A percentile compares a stretch with the other conserved stretches of the same genome.
Evolutionary conservation across 352 stramenopile genomes (phyloP).

Genomic region (Pythium diclinum): DNA sequence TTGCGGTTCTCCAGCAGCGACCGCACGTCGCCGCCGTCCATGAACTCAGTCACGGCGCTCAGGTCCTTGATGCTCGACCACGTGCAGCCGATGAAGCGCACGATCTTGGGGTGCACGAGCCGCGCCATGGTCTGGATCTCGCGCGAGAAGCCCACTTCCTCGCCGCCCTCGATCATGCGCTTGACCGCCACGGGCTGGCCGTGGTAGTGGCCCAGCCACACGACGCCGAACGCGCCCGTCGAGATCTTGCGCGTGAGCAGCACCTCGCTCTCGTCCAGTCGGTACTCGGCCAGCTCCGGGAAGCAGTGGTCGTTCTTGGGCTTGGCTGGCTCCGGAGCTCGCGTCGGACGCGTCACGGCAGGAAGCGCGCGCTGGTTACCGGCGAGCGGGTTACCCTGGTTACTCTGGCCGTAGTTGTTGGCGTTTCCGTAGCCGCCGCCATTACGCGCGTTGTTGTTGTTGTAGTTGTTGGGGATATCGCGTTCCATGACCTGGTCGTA

Average conservation of each 20-base stretch:
- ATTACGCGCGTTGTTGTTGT: slow-evolving; percentile 5
- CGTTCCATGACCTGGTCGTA: slow-evolving; percentile 20
- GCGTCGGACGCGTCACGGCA: background rate
- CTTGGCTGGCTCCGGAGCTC: slow-evolving; percentile 12
- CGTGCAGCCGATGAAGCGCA: slow-evolving; percentile 83
- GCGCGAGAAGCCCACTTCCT: slow-evolving; percentile 73
- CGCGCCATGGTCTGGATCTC: slow-evolving; percentile 85
- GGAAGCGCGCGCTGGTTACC: slow-evolving; percentile 6
- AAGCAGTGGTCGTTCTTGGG: slow-evolving; percentile 59
- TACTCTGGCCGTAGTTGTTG: slow-evolving; percentile 12
- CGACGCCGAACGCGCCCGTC: slow-evolving; percentile 75
- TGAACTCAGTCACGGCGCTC: slow-evolving; percentile 80
- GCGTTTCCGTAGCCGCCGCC: background rate
- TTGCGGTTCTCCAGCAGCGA: slow-evolving; percentile 79
- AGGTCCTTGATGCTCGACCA: slow-evolving; percentile 81
- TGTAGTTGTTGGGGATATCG: slow-evolving; percentile 31
- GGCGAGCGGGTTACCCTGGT: slow-evolving; percentile 21
- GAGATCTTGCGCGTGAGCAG: slow-evolving; percentile 81
- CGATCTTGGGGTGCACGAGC: slow-evolving; percentile 77
- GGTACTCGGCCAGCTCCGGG: slow-evolving; percentile 65
- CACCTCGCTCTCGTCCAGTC: slow-evolving; percentile 80
- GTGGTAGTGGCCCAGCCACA: slow-evolving; percentile 87
- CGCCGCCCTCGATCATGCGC: slow-evolving; percentile 82
- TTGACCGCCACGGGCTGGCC: slow-evolving; percentile 83
- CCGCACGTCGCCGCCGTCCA: slow-evolving; percentile 81